Evolutionary conservation across 1,284 basidiomycete species (phyloP).

Genomic region (Cystobasidium sp.): DNA sequence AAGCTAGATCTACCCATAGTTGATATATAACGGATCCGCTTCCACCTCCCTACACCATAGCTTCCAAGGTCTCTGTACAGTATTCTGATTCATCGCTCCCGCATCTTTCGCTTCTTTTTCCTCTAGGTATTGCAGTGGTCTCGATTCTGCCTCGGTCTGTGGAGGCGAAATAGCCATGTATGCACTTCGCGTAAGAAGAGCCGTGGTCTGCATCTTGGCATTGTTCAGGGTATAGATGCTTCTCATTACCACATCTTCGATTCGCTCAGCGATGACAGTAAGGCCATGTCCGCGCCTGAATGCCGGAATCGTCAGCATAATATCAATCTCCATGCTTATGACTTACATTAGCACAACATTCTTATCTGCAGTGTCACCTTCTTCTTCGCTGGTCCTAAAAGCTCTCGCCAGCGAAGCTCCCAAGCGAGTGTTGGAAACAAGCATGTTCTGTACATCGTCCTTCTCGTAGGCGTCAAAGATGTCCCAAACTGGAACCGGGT

Average conservation of each 20-base stretch:
- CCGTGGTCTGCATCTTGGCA: constrained; percentile 14
- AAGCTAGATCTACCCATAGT: background rate
- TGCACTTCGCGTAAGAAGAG: background rate
- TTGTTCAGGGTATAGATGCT: constrained; percentile 17
- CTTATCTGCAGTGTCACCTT: background rate
- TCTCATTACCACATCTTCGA: constrained; percentile 29
- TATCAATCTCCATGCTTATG: background rate
- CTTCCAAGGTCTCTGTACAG: constrained; percentile 18
- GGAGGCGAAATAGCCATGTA: background rate
- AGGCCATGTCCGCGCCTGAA: constrained; percentile 20
- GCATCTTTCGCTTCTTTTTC: constrained; percentile 12
- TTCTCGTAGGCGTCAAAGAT: constrained; percentile 1
- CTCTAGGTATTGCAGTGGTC: constrained; percentile 5
- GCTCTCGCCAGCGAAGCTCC: background rate
- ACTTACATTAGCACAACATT: constrained; percentile 25
- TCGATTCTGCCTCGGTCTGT: background rate
- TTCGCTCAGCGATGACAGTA: constrained; percentile 9
- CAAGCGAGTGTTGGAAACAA: constrained; percentile 16
- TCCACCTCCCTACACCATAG: constrained; percentile 17
- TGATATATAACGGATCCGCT: background rate
- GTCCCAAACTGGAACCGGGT: constrained; percentile 26
- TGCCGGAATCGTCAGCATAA: background rate
- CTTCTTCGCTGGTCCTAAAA: background rate
- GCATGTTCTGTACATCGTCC: constrained; percentile 25
- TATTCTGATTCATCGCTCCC: constrained; percentile 9